Evolutionary conservation across 495 filamentous ascomycete genomes (phyloP).

Genomic region (Penicillium crystallinum): DNA sequence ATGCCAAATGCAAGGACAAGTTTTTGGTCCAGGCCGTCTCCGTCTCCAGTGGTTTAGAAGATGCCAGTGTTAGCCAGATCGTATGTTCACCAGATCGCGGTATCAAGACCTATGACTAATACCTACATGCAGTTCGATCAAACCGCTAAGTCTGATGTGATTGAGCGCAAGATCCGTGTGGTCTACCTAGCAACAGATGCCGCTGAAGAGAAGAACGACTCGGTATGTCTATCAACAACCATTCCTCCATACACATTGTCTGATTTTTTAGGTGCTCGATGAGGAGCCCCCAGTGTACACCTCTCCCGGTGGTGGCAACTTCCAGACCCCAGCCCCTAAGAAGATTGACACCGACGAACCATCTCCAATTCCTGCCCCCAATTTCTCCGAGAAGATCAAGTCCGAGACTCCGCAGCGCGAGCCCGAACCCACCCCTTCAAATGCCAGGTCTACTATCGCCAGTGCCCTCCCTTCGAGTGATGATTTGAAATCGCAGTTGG

Average conservation of each 20-base stretch:
- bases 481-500: conserved; percentile 65
- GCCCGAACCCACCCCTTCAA: conserved; percentile 11
- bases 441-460: conserved; percentile 38
- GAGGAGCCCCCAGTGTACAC: conserved; percentile 53
- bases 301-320: conserved; percentile 48
- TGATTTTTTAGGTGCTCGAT: conserved; percentile 24
- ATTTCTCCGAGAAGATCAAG: conserved; percentile 42
- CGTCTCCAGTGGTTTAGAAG: conserved; percentile 79
- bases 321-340: conserved; percentile 45
- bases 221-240: conserved; percentile 28
- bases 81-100: conserved; percentile 46
- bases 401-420: conserved; percentile 30
- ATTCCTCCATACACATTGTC: neutral
- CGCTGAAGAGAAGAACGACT: conserved; percentile 43
- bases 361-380: conserved; percentile 36
- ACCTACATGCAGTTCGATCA: conserved; percentile 53
- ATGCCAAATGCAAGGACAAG: conserved; percentile 92
- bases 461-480: conserved; percentile 49
- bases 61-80: conserved; percentile 68
- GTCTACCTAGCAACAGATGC: conserved; percentile 63
- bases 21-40: conserved; percentile 94
- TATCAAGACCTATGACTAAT: conserved; percentile 11
- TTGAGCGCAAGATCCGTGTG: conserved; percentile 97
- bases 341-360: conserved; percentile 26
- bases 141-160: conserved; percentile 67